Evolutionary conservation across 139 green algal genomes (phyloP), one percentile per base, ranked within the genome.

Genomic region (Ettlia oleoabundans): DNA sequence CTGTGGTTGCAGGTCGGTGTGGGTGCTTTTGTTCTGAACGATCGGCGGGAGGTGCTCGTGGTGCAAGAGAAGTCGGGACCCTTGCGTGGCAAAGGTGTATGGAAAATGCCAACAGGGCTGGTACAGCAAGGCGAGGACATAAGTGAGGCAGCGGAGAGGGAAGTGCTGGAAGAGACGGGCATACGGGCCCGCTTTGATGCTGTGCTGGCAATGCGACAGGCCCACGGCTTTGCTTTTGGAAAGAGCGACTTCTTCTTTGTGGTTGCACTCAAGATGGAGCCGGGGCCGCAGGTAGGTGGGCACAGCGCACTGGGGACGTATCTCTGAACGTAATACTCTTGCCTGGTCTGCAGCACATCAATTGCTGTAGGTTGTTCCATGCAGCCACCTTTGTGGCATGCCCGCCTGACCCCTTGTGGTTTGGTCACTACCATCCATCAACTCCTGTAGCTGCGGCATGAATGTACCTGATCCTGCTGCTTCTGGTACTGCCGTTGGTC

Each of bases 191-290:
- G 22, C 7, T 95, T 96, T 78, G 79, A 89, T 8, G 75, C 78
- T 0, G 76, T 98, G 61, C 83, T 98, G 21, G 88, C 88, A 1
- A 55, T 96, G 42, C 86, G 93, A 8, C 94, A 98, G 80, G 88
- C 92, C 1, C 94, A 98, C 75, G 91, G 91, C 53, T 93, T 96
- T 66, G 86, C 84, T 0, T 94, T 96, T 85, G 93, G 91, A 67
- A 97, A 97, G 84, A 89, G 66, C 13, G 94, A 97, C 85, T 63
- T 96, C 78, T 98, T 97, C 82, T 92, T 96, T 64, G 84, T 91
- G 13, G 67, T 89, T 2, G 89, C 76, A 0, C 79, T 92, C 1
- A 76, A 84, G 47, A 76, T 75, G 15, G 53, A 73, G 78, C 52
- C 74, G 35, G 70, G 52, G 30, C 47, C 71, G 24, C 65, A 83